Base-by-base conservation (phyloP, 441 rosid species). In the Metrosideros polymorpha region DNA sequence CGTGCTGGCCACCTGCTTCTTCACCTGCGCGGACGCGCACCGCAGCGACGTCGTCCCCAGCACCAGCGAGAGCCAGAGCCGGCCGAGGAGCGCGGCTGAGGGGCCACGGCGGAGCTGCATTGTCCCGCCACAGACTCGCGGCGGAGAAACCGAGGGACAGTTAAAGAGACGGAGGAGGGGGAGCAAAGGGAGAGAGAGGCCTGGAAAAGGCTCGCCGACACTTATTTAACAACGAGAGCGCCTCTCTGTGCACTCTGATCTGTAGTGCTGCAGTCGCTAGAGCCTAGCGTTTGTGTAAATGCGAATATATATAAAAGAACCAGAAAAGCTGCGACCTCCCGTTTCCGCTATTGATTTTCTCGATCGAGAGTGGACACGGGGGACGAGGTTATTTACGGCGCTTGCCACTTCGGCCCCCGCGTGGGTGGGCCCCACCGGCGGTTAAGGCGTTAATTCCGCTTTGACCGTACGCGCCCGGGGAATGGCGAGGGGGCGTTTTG, bases 391-490 rank as follows among this genome's bases (percentile, higher is more conserved):
- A 93, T 86, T 94, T 94, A 94, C 94, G 45, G 25, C 19, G 4
- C 27, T 35, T 89, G 92, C 94, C 97, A 91, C 83, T 86, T 5
- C 8, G 35, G 22, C 24, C 10, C 9, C 30, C 42, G 39, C 27
- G 56, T 9, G 84, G 42, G 6, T 2, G 88, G 95, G 94, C 32
- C 93, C 96, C 92, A 91, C 89, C 91, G 95, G 89, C 96, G 84
- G 98, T 96, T 93, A 90, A 89, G 93, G 94, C 94, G 93, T 92
- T 88, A 93, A 93, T 88, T 91, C 92, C 93, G 92, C 92, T 22
- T 50, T 84, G 85, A 83, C 89, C 89, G 90, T 85, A 71, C 82
- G 82, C 42, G 27, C 39, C 56, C 39, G 82, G 63, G 25, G 27
- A 32, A 2, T 22, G 79, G 52, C 29, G 29, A 24, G 29, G 52